Evolutionary conservation across 2,329 filamentous ascomycete species (phyloP).

Genomic region (Venturia carpophila): DNA sequence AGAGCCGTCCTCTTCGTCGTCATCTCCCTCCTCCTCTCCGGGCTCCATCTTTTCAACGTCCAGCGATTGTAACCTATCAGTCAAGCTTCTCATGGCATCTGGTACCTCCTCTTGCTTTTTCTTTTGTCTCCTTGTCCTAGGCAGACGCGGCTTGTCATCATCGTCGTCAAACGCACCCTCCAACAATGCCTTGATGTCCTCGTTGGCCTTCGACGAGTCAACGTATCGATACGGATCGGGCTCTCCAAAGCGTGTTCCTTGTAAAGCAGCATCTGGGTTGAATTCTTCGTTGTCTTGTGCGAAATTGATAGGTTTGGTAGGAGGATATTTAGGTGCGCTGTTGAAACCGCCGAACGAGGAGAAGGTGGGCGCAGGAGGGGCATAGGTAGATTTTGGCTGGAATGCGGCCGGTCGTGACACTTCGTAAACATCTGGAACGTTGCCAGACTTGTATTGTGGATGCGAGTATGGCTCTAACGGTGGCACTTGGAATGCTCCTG

Average conservation of each 20-base stretch:
- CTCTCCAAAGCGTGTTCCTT: conserved; percentile 44
- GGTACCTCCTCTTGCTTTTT: conserved; percentile 24
- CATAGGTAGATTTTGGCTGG: conserved; percentile 9
- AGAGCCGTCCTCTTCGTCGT: conserved; percentile 50
- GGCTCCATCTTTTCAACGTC: conserved; percentile 46
- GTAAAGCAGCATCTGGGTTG: conserved; percentile 40
- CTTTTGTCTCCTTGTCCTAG: conserved; percentile 33
- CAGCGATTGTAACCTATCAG: conserved; percentile 38
- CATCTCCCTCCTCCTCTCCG: conserved; percentile 35
- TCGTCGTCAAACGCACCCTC: conserved; percentile 71
- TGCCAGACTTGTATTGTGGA: conserved; percentile 8
- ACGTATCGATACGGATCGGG: conserved; percentile 54
- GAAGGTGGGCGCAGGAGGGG: conserved; percentile 43
- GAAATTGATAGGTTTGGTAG: conserved; percentile 42
- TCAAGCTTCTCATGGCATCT: conserved; percentile 32
- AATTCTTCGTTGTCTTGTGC: conserved; percentile 39
- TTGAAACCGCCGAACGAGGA: conserved; percentile 34
- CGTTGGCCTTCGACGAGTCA: conserved; percentile 62
- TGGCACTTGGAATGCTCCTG: neutral
- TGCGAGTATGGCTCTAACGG: neutral
- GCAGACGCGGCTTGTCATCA: conserved; percentile 40
- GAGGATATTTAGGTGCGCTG: conserved; percentile 27
- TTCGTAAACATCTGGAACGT: conserved; percentile 9
- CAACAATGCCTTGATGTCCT: conserved; percentile 72
- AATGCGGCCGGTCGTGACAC: conserved; percentile 4